phyloP scores from a whole-genome alignment of 306 rosid genomes.

The Herpetospermum pedunculosum region DNA sequence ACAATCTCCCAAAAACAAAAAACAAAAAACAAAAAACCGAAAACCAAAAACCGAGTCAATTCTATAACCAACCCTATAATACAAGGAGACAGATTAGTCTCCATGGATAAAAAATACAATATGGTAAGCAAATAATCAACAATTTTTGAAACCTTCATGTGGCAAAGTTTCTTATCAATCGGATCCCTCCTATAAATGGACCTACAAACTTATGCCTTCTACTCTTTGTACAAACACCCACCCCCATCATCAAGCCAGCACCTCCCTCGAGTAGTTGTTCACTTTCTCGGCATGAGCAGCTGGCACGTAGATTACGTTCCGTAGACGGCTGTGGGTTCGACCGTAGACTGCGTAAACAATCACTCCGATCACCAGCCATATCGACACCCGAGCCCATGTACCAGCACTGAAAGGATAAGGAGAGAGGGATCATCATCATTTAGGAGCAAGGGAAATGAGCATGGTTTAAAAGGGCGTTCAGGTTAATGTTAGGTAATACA shows the following conservation, averaged over 20 bases:
- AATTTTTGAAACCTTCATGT: background rate
- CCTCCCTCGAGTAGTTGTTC: conserved; percentile 24
- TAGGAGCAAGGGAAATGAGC: background rate
- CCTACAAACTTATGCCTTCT: background rate
- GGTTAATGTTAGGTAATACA: background rate
- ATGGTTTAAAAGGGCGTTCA: background rate
- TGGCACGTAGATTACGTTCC: conserved; percentile 45
- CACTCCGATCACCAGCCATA: conserved; percentile 64
- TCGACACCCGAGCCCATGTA: conserved; percentile 78
- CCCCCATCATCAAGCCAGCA: conserved; percentile 13
- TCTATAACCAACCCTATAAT: conserved; percentile 4
- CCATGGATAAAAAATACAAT: background rate
- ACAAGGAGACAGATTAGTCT: conserved; percentile 11
- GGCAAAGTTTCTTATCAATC: background rate
- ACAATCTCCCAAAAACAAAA: background rate
- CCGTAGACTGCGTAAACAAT: conserved; percentile 58
- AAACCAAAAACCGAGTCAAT: background rate
- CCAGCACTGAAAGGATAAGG: conserved; percentile 28
- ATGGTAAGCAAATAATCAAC: background rate
- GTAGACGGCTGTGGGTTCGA: conserved; percentile 61
- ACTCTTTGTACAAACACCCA: background rate
- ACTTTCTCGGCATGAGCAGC: conserved; percentile 29
- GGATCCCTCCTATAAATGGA: background rate
- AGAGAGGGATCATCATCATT: background rate
- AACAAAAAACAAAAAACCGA: too few species aligned